phyloP scores from a whole-genome alignment of 208 protist genomes.

The Leishmania arabica region DNA sequence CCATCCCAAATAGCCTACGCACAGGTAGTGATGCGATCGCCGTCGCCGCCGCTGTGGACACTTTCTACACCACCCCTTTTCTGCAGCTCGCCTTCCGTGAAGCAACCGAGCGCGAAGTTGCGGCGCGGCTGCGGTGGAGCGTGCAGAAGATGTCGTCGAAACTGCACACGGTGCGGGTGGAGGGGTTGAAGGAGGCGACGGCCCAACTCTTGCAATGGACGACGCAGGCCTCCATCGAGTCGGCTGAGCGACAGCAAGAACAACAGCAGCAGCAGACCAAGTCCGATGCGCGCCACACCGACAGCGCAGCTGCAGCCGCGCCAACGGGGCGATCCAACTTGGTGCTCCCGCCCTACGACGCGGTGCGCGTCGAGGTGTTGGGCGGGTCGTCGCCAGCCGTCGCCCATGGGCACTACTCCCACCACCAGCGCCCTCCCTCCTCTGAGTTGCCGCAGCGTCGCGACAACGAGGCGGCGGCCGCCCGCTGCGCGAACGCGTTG shows the following conservation, averaged over 20 bases:
- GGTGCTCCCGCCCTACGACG: slow-evolving; percentile 52
- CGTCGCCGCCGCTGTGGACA: slow-evolving; percentile 15
- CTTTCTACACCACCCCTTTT: slow-evolving; percentile 55
- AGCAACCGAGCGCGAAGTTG: slow-evolving; percentile 50
- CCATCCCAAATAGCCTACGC: slow-evolving; percentile 20
- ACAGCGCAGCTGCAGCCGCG: not conserved
- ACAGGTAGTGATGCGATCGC: slow-evolving; percentile 16
- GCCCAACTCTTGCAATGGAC: slow-evolving; percentile 48
- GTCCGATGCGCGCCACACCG: not conserved
- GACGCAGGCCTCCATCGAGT: slow-evolving; percentile 58
- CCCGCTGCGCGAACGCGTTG: not conserved
- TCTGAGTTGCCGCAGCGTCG: not conserved
- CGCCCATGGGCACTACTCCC: not conserved
- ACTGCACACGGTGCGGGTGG: slow-evolving; percentile 52
- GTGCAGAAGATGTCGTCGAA: slow-evolving; percentile 66
- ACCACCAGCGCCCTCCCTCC: not conserved
- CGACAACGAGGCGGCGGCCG: not conserved
- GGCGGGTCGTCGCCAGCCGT: slow-evolving; percentile 14
- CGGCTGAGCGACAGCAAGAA: slow-evolving; percentile 25
- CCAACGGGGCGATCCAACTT: not conserved
- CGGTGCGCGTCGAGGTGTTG: slow-evolving; percentile 60
- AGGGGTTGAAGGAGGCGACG: slow-evolving; percentile 66
- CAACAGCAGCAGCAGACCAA: not conserved
- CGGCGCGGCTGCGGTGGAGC: slow-evolving; percentile 46
- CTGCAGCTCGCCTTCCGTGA: slow-evolving; percentile 55